Base-by-base conservation (phyloP, 1,284 basidiomycete genomes). In the Naganishia liquefaciens region DNA sequence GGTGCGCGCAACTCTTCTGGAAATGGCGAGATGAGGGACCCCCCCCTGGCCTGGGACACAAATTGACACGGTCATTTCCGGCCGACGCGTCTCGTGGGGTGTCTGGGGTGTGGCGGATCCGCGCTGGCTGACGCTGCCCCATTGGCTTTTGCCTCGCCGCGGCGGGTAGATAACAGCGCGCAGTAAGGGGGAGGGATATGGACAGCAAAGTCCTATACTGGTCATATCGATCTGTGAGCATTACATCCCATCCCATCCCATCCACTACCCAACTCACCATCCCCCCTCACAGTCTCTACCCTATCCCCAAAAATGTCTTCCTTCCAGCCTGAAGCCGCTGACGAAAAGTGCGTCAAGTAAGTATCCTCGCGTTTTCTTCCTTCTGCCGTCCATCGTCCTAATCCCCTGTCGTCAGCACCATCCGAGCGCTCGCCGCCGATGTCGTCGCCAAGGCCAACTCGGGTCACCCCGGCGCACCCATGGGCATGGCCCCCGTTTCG, bases 391-490 rank as follows among this genome's bases (percentile, higher is more conserved):
- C 17, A 7, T 17, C 30, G 40, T 30, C 52, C 69, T 73, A 79
- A 10, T 10, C 76, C 25, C 10, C 13, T n/a, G n/a, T 23, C 50
- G 39, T 51, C 69, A 73, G 80, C 57, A 60, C 78, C 69, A 81
- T 81, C 74, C 79, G 80, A 67, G 72, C 75, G 49, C 78, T 81
- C 50, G 80, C 80, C 37, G 80, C 77, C 40, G 80, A 81, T 76
- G 76, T 80, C 43, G 80, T 81, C 57, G 75, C 68, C 71, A 81
- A 81, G 77, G 87, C 92, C 75, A 95, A 95, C 86, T 93, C 91
- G 73, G 91, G 91, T 68, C 91, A 93, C 81, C 91, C 91, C 67
- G 90, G 91, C 80, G 92, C 91, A 54, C 92, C 92, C 62, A 88
- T 94, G 90, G 89, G 81, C 72, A 73, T 75, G 80, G 74, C 66